Base-by-base conservation (phyloP, 1,139 yeast species). In the Scheffersomyces insectosa region DNA sequence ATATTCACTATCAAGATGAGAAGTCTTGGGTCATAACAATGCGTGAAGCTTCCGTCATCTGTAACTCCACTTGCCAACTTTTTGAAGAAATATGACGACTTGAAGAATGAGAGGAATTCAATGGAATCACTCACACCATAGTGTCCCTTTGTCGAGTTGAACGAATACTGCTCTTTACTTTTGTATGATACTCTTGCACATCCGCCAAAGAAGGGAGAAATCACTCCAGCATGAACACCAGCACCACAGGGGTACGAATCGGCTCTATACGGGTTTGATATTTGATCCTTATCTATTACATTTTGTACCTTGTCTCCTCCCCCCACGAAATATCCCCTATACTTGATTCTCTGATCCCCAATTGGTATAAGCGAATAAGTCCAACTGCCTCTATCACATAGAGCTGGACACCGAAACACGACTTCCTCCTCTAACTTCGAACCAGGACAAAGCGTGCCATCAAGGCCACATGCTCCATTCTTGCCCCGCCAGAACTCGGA, bases 161-260 rank as follows among this genome's bases (percentile, higher is more conserved):
- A 88, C 1, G 56, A 53, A 1, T 62, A 43, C 51, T 80, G 83
- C 1, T 72, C 59, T 0, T 93, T 91, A 43, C 71, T 65, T 3
- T 68, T 59, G 60, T 82, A 83, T 5, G 82, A 68, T 5, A 89
- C 52, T 38, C 79, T 68, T 0, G 90, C 91, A 60, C 95, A 85
- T 0, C 98, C 98, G 2, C 99, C 99, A 47, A 68, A 68, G 36
- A 74, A 60, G 16, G 93, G 85, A 1, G 95, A 83, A 1, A 90
- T 67, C 0, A 83, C 57, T 1, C 97, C 97, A 2, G 91, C 84
- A 61, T 91, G 97, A 3, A 87, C 80, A 0, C 95, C 98, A 1
- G 97, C 85, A 0, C 91, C 95, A 63, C 99, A 93, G 0, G 93
- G 83, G 57, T 72, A 90, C 1, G 96, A 87, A 63, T 93, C 99